Evolutionary conservation across 2,329 filamentous ascomycete species (phyloP).

Genomic region (Cyphellophora europaea): DNA sequence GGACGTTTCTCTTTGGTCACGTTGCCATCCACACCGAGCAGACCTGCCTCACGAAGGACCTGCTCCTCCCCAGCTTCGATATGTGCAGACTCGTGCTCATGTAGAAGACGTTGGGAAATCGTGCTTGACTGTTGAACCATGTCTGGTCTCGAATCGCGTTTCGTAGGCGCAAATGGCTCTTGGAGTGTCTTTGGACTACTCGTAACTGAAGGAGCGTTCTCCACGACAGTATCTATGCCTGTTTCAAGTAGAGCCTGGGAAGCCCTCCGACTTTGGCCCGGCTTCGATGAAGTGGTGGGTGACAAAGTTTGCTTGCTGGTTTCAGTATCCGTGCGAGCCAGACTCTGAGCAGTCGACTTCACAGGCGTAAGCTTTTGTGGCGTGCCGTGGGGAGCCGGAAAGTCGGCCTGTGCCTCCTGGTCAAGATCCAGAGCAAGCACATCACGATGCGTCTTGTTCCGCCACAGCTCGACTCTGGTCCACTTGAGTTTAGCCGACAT

Average conservation of each 20-base stretch:
- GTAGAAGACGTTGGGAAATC: slow-evolving; percentile 19
- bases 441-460: slow-evolving; percentile 79
- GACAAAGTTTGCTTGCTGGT: slow-evolving; percentile 12
- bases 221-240: neutral
- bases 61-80: slow-evolving; percentile 52
- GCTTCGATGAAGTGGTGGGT: slow-evolving; percentile 12
- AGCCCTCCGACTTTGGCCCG: slow-evolving; percentile 5
- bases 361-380: slow-evolving; percentile 16
- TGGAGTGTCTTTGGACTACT: neutral
- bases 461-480: slow-evolving; percentile 91
- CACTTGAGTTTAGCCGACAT: slow-evolving; percentile 86
- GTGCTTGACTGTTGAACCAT: neutral
- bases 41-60: slow-evolving; percentile 57
- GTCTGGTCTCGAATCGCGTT: neutral
- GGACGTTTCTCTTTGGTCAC: slow-evolving; percentile 28
- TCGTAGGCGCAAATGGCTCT: neutral
- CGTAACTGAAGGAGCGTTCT: neutral
- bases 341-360: slow-evolving; percentile 7
- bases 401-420: slow-evolving; percentile 48
- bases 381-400: slow-evolving; percentile 16
- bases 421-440: slow-evolving; percentile 78
- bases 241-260: slow-evolving; percentile 18
- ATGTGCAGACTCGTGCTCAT: slow-evolving; percentile 28
- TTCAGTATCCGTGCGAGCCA: slow-evolving; percentile 13
- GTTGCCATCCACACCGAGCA: slow-evolving; percentile 41